Conservation (phyloP, 106 monocot genomes). For the Phalaenopsis equestris region DNA sequence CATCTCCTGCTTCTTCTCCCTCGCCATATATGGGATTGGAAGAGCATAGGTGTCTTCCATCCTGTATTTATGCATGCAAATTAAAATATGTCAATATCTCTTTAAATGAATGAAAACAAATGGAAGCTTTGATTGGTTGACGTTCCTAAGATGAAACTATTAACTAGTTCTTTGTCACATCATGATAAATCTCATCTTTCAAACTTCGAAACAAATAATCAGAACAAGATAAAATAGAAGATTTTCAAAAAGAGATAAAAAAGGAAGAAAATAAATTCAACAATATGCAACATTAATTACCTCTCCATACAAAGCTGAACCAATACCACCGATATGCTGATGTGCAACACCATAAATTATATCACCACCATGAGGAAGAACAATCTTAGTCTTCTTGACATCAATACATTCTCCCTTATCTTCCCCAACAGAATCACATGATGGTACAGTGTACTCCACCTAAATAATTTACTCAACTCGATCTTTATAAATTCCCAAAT, state of each 20-base stretch:
- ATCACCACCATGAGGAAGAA: conserved; percentile 61
- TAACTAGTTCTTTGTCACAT: no score
- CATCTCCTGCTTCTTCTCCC: conserved; percentile 44
- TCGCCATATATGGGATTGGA: conserved; percentile 42
- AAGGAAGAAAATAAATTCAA: no score
- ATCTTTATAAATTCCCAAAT: background rate
- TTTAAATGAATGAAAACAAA: no score
- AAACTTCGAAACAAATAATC: no score
- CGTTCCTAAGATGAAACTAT: no score
- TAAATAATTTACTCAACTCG: conserved; percentile 3
- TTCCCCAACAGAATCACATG: conserved; percentile 22
- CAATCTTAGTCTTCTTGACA: conserved; percentile 23
- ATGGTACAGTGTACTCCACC: conserved; percentile 60
- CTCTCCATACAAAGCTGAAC: conserved; percentile 59
- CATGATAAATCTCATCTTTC: no score
- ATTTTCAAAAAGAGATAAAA: no score
- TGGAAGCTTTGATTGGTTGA: no score
- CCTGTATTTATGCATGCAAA: conserved; percentile 10
- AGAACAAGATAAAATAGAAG: no score
- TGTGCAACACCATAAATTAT: conserved; percentile 57
- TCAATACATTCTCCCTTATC: conserved; percentile 33
- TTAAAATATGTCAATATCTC: no score
- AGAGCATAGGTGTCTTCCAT: conserved; percentile 31
- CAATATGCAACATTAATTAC: conserved; percentile 15
- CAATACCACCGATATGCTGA: conserved; percentile 62